Percentiles rank a stretch among this genome's conserved stretches.
Conservation (phyloP, 2,329 filamentous ascomycete genomes). For the Scedosporium aurantiacum region DNA sequence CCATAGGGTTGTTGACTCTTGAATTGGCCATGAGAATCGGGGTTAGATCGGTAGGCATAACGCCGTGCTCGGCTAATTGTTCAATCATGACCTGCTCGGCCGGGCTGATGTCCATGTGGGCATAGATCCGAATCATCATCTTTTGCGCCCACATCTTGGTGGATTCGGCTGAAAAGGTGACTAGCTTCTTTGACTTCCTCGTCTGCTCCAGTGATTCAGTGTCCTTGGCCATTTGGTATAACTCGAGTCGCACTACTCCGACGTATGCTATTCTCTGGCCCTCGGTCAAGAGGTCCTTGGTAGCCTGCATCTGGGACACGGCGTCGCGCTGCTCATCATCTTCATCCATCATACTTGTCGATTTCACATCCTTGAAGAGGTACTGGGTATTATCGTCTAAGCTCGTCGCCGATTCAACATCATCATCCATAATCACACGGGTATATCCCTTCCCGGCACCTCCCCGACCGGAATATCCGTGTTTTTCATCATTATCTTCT, state of each 20-base stretch:
- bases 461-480: constrained; percentile 66
- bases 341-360: constrained; percentile 48
- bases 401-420: constrained; percentile 85
- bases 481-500: constrained; percentile 55
- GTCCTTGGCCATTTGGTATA: constrained; percentile 66
- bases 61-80: constrained; percentile 85
- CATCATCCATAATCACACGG: constrained; percentile 86
- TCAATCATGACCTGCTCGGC: constrained; percentile 98
- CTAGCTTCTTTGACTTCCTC: constrained; percentile 54
- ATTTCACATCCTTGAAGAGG: constrained; percentile 67
- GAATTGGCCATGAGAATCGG: constrained; percentile 84
- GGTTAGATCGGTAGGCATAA: constrained; percentile 72
- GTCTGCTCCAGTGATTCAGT: constrained; percentile 44
- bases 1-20: constrained; percentile 85
- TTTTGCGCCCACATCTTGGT: constrained; percentile 96
- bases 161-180: constrained; percentile 60
- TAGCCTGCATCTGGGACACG: constrained; percentile 83
- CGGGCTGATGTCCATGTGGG: constrained; percentile 90
- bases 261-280: constrained; percentile 95
- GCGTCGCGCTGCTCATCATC: constrained; percentile 81
- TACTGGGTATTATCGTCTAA: constrained; percentile 97
- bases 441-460: constrained; percentile 94
- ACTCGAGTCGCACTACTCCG: constrained; percentile 70
- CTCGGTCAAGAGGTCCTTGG: constrained; percentile 89
- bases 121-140: constrained; percentile 91